These are phyloP conservation scores for Claviceps sorghi DNA, from an alignment of 2,329 filamentous ascomycete genomes.

Conservation along the genomic window DNA sequence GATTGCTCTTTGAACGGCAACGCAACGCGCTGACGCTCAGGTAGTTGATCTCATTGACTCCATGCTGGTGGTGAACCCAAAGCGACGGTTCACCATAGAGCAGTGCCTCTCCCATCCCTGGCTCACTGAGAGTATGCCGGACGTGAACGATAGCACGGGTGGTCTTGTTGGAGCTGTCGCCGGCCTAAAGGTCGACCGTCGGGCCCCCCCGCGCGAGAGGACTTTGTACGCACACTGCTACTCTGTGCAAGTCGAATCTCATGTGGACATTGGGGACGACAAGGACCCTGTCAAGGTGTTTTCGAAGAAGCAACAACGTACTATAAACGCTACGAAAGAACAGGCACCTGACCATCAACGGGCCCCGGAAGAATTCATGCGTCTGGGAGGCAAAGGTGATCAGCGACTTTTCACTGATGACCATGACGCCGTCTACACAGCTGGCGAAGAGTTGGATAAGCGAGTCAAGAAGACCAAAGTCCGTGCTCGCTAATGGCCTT, in stretches of 20 bases:
- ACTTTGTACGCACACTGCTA: constrained; percentile 76
- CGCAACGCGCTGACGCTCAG: constrained; percentile 1
- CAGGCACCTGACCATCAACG: constrained; percentile 51
- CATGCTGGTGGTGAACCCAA: constrained; percentile 83
- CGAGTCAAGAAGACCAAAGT: constrained; percentile 17
- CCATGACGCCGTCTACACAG: constrained; percentile 33
- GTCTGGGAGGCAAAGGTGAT: constrained; percentile 76
- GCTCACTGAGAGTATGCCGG: constrained; percentile 50
- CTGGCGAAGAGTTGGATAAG: constrained; percentile 16
- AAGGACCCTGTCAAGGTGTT: constrained; percentile 57
- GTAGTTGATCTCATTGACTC: constrained; percentile 73
- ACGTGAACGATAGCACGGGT: constrained; percentile 73
- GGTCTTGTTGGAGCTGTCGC: constrained; percentile 79
- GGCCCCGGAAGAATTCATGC: constrained; percentile 62
- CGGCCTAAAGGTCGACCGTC: constrained; percentile 67
- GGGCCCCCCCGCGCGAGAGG: constrained; percentile 67
- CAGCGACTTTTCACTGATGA: constrained; percentile 60
- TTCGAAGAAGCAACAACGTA: constrained; percentile 46
- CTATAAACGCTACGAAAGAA: constrained; percentile 37
- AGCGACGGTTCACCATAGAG: constrained; percentile 73
- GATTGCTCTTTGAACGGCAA: background rate
- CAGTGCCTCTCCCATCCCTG: constrained; percentile 86
- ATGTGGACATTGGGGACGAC: constrained; percentile 40
- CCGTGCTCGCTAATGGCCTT: constrained; percentile 8
- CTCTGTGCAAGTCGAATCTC: constrained; percentile 42